Conservation (phyloP, 2,329 filamentous ascomycete genomes). For the Aspergillus latus region DNA sequence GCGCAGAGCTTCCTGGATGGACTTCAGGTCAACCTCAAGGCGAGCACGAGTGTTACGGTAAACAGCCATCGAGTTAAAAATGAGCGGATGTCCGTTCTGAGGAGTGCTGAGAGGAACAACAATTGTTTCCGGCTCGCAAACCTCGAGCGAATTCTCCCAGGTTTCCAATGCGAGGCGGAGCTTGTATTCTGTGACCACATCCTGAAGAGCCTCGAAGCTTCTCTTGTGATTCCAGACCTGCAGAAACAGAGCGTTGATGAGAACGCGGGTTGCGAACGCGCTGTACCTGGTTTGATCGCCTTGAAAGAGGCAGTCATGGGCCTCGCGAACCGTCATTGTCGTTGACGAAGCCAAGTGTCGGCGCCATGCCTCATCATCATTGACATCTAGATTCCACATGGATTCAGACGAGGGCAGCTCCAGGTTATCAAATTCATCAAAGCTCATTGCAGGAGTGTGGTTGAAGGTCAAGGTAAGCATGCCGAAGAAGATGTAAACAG, state of each 20-base stretch:
- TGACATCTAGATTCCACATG: conserved; percentile 82
- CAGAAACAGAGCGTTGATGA: conserved; percentile 98
- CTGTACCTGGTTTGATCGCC: conserved; percentile 89
- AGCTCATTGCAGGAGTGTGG: conserved; percentile 95
- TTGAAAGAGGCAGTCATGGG: conserved; percentile 93
- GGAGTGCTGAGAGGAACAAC: conserved; percentile 88
- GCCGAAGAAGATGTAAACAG: conserved; percentile 98
- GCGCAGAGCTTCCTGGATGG: conserved; percentile 90
- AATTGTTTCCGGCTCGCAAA: conserved; percentile 88
- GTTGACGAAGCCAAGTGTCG: conserved; percentile 71
- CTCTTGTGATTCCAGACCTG: conserved; percentile 99
- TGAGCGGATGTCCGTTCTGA: conserved; percentile 91
- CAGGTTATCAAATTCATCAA: conserved; percentile 94
- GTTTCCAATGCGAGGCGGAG: conserved; percentile 91
- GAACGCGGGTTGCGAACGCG: conserved; percentile 92
- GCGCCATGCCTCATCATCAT: conserved; percentile 79
- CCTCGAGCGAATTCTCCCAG: conserved; percentile 93
- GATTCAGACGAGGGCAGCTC: conserved; percentile 91
- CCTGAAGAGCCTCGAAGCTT: conserved; percentile 93
- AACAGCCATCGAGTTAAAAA: conserved; percentile 97
- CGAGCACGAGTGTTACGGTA: conserved; percentile 91
- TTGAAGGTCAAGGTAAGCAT: conserved; percentile 94
- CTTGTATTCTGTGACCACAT: conserved; percentile 98
- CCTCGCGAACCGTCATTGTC: conserved; percentile 84
- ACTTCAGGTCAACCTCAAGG: conserved; percentile 91